A percentile compares a stretch with the other conserved stretches of the same genome.
Conservation (phyloP, 805 yeast genomes). For the Zygosaccharomyces rouxii region DNA sequence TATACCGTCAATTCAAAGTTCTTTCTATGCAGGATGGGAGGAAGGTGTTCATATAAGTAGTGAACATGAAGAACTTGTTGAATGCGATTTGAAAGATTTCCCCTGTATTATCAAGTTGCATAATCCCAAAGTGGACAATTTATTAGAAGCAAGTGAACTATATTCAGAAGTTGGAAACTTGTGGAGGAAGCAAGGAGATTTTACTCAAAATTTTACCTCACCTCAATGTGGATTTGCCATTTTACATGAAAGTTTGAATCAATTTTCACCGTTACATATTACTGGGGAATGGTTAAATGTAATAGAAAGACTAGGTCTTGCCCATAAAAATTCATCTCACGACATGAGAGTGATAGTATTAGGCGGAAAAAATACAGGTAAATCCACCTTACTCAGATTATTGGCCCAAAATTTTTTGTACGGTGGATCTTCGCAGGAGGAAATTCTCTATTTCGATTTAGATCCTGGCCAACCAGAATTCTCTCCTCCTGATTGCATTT, state of each 20-base stretch:
- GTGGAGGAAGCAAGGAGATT: conserved; percentile 21
- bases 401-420: conserved; percentile 47
- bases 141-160: conserved; percentile 16
- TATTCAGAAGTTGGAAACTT: conserved; percentile 21
- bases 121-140: conserved; percentile 13
- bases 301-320: conserved; percentile 22
- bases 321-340: conserved; percentile 21
- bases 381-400: conserved; percentile 62
- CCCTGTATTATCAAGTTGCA: conserved; percentile 23
- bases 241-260: conserved; percentile 10
- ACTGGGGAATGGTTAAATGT: conserved; percentile 21
- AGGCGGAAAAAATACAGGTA: conserved; percentile 72
- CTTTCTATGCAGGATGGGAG: conserved; percentile 34
- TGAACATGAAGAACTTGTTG: conserved; percentile 9
- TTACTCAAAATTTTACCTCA: conserved; percentile 2
- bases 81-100: conserved; percentile 17
- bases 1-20: conserved; percentile 27
- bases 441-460: conserved; percentile 57
- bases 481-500: conserved; percentile 65
- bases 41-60: conserved; percentile 16
- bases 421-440: conserved; percentile 9
- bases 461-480: conserved; percentile 91
- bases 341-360: conserved; percentile 35
- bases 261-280: conserved; percentile 17
- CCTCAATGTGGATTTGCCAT: conserved; percentile 15